Base-by-base conservation (phyloP, 805 yeast genomes). In the Kluyveromyces starmeri region DNA sequence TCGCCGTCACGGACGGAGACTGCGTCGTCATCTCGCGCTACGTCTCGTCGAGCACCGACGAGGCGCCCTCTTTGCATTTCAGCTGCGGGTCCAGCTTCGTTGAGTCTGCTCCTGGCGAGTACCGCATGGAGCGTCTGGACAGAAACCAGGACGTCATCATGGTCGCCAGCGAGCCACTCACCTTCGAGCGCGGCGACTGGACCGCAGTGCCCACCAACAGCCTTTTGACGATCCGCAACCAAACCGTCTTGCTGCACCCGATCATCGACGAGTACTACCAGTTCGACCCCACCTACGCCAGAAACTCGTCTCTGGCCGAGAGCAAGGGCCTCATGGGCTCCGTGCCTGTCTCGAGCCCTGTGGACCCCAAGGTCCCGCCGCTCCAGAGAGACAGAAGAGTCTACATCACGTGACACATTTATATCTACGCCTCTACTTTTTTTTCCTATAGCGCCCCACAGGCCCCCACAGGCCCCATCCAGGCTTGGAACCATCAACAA, bases 131-230 rank as follows among this genome's bases (percentile, higher is more conserved):
- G 58, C 70, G 98, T 36, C 65, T 83, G 40, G 94, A 88, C 58
- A 70, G 96, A 35, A 82, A 92, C 7, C 96, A 89, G 58, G 89
- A 85, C 57, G 89, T 92, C 12, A 80, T 89, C n/a, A 81, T 92
- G 78, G 92, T 92, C 32, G 95, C 98, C 1, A 81, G 94, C 12
- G 98, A 92, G 53, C 98, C 98, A 0, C 67, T 92, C 38, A 92
- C 98, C 0, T 92, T 92, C 57, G 97, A 92, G 61, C 65, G 98
- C 37, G 89, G 88, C 25, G 98, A 92, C 59, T 92, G 98, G 98
- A 83, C 89, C 34, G 79, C 96, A 3, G 94, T 92, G 1, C 97
- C 97, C 2, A 82, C 97, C 1, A 92, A 92, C 55, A 82, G 96
- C 3, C 64, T 80, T 1, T 57, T 92, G 11, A 83, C 95, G 0